A percentile compares a stretch with the other conserved stretches of the same genome.
phyloP scores from a whole-genome alignment of 371 early-diverging fungal species.

The Mucor sp. region DNA sequence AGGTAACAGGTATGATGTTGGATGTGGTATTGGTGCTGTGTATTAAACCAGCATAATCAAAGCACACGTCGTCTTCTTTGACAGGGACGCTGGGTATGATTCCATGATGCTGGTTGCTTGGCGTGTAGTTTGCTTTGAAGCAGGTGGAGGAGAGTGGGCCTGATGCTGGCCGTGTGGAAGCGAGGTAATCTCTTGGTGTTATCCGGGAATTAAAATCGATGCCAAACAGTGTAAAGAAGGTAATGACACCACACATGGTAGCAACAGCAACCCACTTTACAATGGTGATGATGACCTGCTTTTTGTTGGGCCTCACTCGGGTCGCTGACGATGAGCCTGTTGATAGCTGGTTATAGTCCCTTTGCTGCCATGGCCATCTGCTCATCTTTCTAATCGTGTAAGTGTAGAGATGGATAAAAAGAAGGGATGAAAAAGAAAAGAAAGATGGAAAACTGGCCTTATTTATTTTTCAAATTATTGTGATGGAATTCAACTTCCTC shows the following conservation, averaged over 20 bases:
- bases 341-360: neutral
- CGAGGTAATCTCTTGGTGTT: constrained; percentile 33
- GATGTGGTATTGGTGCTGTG: neutral
- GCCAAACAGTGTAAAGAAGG: constrained; percentile 38
- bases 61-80: constrained; percentile 42
- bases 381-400: neutral
- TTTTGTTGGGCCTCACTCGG: constrained; percentile 3
- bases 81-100: constrained; percentile 42
- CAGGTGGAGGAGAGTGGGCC: constrained; percentile 25
- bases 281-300: neutral
- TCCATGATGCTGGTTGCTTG: constrained; percentile 16
- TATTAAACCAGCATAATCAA: constrained; percentile 41
- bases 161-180: constrained; percentile 19
- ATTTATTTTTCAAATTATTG: neutral
- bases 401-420: neutral
- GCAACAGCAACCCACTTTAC: constrained; percentile 10
- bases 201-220: constrained; percentile 49
- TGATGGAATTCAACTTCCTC: constrained; percentile 1
- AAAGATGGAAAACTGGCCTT: neutral
- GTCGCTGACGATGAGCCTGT: neutral
- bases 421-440: neutral
- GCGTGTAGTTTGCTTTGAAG: constrained; percentile 12
- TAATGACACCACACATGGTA: constrained; percentile 2
- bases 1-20: neutral
- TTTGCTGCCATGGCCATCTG: neutral